A percentile compares a stretch with the other conserved stretches of the same genome.
Conservation (phyloP, 1,284 basidiomycete genomes). For the Sphagnurus paluster region DNA sequence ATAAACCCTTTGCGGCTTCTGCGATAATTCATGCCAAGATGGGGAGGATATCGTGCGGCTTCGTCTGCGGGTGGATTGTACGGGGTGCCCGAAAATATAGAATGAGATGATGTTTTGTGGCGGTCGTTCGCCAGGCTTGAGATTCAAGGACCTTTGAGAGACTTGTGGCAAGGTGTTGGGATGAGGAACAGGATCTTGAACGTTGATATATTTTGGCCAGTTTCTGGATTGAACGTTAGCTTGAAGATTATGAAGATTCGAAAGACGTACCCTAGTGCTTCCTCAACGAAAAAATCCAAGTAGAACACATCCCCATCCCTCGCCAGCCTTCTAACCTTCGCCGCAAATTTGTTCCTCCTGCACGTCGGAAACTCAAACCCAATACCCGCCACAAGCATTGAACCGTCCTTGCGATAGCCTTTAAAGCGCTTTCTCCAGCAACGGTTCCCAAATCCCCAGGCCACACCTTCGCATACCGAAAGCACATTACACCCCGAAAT, state of each 20-base stretch:
- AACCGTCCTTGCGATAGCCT: slow-evolving; percentile 22
- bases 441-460: slow-evolving; percentile 61
- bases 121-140: slow-evolving; percentile 41
- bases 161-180: slow-evolving; percentile 39
- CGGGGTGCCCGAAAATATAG: slow-evolving; percentile 54
- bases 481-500: slow-evolving; percentile 42
- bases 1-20: slow-evolving; percentile 62
- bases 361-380: slow-evolving; percentile 61
- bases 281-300: slow-evolving; percentile 44
- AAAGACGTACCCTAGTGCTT: slow-evolving; percentile 54
- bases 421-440: slow-evolving; percentile 40
- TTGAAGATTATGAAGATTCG: neutral
- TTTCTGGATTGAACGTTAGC: slow-evolving; percentile 40
- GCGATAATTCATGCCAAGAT: slow-evolving; percentile 65
- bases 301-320: slow-evolving; percentile 25
- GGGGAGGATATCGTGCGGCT: slow-evolving; percentile 44
- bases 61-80: slow-evolving; percentile 43
- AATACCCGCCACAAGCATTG: slow-evolving; percentile 53
- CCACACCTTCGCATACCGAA: slow-evolving; percentile 46
- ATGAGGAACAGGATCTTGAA: slow-evolving; percentile 47
- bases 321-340: slow-evolving; percentile 37
- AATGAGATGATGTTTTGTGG: slow-evolving; percentile 49
- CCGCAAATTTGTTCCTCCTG: slow-evolving; percentile 64
- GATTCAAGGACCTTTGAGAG: slow-evolving; percentile 30
- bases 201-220: slow-evolving; percentile 68